Evolutionary conservation across 495 filamentous ascomycete species (phyloP), one percentile per base, ranked within the genome.

Genomic region (Mycothermus thermophilus): DNA sequence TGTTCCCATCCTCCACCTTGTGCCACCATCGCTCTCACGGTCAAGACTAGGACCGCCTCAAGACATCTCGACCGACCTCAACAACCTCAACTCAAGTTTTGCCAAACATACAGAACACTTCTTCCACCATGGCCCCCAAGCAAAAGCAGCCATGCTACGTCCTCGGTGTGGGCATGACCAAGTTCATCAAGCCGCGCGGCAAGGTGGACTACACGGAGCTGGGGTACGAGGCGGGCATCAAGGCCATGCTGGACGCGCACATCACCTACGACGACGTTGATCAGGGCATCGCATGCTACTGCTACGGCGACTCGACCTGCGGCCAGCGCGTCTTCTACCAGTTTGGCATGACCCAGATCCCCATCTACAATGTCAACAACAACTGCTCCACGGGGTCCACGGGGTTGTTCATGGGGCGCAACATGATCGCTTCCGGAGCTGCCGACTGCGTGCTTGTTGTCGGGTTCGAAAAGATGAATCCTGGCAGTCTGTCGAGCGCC

Each of bases 301-400:
- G 84, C 63, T 97, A 93, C 52, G 90, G 85, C 46, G 90, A 96
- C 62, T 83, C 75, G 34, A 94, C 90, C 30, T 88, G 81, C 49
- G 90, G 90, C 17, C 90, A 97, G 68, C 77, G 90, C 30, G 86
- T 95, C 43, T 95, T 97, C 65, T 97, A 97, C 59, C 90, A 97
- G 62, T 94, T 96, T 56, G 90, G 90, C 57, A 85, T 96, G 74
- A 95, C 84, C 21, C 67, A 79, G 47, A 95, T 94, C 44, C 90
- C 90, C 41, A 85, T 95, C 54, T 81, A 88, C 67, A 95, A 95
- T 52, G 83, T 93, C 51, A 94, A 94, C 71, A 97, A 97, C 67
- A 95, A 95, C 63, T 97, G 90, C 69, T 79, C 82, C 1, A 96
- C 90, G 1, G 90, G 90, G 2, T 80, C 75, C 0, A 93, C 90